Evolutionary conservation across 441 rosid species (phyloP).

Genomic region (Gossypium laxum): DNA sequence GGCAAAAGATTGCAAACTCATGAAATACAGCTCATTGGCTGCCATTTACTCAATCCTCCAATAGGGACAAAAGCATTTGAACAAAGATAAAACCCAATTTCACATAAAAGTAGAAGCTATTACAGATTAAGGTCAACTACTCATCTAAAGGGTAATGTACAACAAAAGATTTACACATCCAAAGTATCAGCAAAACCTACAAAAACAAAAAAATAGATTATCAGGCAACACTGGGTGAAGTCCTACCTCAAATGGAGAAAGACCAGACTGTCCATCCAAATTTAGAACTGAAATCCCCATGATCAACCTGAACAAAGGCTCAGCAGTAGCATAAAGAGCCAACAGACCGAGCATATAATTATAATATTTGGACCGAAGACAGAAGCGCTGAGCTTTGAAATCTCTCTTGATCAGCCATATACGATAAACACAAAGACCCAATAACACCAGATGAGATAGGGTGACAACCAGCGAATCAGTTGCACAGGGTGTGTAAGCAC

Average conservation of each 20-base stretch:
- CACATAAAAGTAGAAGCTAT: neutral
- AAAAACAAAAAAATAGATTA: neutral
- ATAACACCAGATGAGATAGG: slow-evolving; percentile 53
- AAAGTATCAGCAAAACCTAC: slow-evolving; percentile 4
- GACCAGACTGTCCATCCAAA: slow-evolving; percentile 56
- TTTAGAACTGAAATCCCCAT: slow-evolving; percentile 72
- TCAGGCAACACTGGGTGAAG: neutral
- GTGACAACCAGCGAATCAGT: slow-evolving; percentile 62
- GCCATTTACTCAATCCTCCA: neutral
- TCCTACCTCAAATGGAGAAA: slow-evolving; percentile 84
- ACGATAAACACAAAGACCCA: slow-evolving; percentile 60
- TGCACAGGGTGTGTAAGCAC: slow-evolving; percentile 88
- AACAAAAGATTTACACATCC: neutral
- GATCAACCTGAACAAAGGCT: slow-evolving; percentile 75
- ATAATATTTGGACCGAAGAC: slow-evolving; percentile 67
- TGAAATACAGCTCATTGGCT: neutral
- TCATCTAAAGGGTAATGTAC: neutral
- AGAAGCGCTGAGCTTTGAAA: slow-evolving; percentile 51
- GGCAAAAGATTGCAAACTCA: neutral
- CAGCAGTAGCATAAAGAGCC: slow-evolving; percentile 63
- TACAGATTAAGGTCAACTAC: neutral
- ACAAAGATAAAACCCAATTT: neutral
- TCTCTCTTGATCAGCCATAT: slow-evolving; percentile 65
- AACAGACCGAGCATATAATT: slow-evolving; percentile 51
- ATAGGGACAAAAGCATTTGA: neutral